A percentile compares a stretch with the other conserved stretches of the same genome.
phyloP scores from a whole-genome alignment of 2,329 filamentous ascomycete genomes.

The Epichloe sibirici region DNA sequence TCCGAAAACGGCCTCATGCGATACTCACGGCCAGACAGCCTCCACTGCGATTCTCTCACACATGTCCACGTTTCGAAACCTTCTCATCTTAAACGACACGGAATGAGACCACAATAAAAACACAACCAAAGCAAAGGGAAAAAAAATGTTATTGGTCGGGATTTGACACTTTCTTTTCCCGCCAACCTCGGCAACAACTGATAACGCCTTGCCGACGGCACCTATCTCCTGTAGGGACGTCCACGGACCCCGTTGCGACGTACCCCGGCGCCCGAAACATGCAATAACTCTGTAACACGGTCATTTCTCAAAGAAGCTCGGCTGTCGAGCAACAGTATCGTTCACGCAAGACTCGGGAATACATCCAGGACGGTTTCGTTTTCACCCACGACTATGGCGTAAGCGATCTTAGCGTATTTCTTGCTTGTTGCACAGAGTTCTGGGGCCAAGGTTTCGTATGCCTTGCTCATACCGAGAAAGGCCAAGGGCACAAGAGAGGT shows the following conservation, averaged over 20 bases:
- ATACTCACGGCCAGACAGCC: no score
- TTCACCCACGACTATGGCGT: conserved; percentile 17
- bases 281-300: no score
- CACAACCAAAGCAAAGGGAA: neutral
- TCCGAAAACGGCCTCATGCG: no score
- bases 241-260: no score
- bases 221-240: neutral
- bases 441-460: neutral
- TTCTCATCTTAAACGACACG: neutral
- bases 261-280: no score
- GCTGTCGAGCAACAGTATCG: no score
- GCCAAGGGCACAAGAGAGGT: neutral
- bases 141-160: neutral
- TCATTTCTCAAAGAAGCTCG: no score
- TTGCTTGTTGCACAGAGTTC: conserved; percentile 7
- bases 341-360: neutral
- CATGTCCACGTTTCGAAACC: neutral
- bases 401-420: conserved; percentile 11
- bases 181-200: neutral
- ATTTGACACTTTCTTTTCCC: neutral
- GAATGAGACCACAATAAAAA: neutral
- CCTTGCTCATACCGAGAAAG: neutral
- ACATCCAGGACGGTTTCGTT: conserved; percentile 2
- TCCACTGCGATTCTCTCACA: neutral
- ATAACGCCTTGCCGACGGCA: neutral